Percentiles rank a stretch among this genome's conserved stretches.
Conservation (phyloP, 192 early-diverging fungal genomes). For the Dissophora globulifera region DNA sequence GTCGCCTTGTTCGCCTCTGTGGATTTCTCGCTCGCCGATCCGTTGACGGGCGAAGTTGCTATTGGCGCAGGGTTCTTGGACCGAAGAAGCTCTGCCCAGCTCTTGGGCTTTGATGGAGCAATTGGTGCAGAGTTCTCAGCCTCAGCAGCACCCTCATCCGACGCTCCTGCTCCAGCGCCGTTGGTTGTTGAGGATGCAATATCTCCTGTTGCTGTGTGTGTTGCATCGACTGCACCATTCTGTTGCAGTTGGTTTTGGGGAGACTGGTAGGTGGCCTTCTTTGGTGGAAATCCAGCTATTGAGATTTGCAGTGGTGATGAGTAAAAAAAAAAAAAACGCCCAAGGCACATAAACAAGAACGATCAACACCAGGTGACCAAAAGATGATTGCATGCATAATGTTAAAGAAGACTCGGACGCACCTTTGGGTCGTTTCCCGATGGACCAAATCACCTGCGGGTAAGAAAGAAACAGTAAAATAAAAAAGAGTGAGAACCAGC, state of each 20-base stretch:
- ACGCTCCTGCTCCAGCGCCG: background rate
- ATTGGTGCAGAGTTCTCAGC: constrained; percentile 13
- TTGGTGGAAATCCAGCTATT: constrained; percentile 33
- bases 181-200: constrained; percentile 3
- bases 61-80: constrained; percentile 22
- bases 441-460: constrained; percentile 45
- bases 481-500: background rate
- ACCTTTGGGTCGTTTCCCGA: constrained; percentile 50
- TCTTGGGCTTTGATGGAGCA: constrained; percentile 50
- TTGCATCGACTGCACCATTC: constrained; percentile 26
- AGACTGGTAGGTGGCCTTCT: background rate
- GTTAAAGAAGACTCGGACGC: no score
- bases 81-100: constrained; percentile 58
- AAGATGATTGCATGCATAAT: no score
- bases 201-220: constrained; percentile 4
- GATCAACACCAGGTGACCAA: no score
- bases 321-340: background rate
- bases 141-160: no score
- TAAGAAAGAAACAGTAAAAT: background rate
- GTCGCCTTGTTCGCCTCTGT: background rate
- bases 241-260: background rate
- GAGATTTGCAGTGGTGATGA: background rate
- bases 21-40: constrained; percentile 17
- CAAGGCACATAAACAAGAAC: no score
- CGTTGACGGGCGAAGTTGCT: constrained; percentile 27